Evolutionary conservation across 1,284 basidiomycete species (phyloP).

Genomic region (Marasmius fiardii): DNA sequence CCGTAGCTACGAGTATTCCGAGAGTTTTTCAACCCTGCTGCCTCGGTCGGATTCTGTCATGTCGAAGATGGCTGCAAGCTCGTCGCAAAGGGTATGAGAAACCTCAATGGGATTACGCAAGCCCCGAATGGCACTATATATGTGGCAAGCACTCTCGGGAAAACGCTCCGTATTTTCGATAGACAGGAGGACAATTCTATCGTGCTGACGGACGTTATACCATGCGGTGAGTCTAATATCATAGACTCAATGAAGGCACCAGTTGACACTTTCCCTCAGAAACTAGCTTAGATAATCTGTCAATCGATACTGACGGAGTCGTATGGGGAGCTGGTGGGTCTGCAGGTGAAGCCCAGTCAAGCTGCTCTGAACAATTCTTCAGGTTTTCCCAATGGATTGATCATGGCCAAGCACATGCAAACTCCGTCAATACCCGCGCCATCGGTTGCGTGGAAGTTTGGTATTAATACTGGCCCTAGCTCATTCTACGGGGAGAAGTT

Average conservation of each 20-base stretch:
- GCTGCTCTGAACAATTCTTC: slow-evolving; percentile 3
- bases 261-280: slow-evolving; percentile 28
- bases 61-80: slow-evolving; percentile 54
- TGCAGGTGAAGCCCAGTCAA: background rate
- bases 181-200: slow-evolving; percentile 53
- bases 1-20: background rate
- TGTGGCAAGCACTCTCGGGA: slow-evolving; percentile 41
- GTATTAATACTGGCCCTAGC: slow-evolving; percentile 44
- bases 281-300: slow-evolving; percentile 50
- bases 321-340: slow-evolving; percentile 55
- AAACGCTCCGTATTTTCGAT: slow-evolving; percentile 47
- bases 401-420: slow-evolving; percentile 31
- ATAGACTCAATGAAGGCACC: background rate
- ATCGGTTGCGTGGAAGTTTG: slow-evolving; percentile 49
- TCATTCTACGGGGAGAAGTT: slow-evolving; percentile 66
- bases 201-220: slow-evolving; percentile 42
- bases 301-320: slow-evolving; percentile 51
- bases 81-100: slow-evolving; percentile 39
- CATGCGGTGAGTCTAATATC: slow-evolving; percentile 31
- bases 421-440: slow-evolving; percentile 37
- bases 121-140: slow-evolving; percentile 55
- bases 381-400: slow-evolving; percentile 33
- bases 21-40: slow-evolving; percentile 16
- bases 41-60: slow-evolving; percentile 60
- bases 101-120: slow-evolving; percentile 55